These are phyloP conservation scores for Mortierella polycephala DNA, from an alignment of 371 early-diverging fungal species.

Conservation along the genomic window DNA sequence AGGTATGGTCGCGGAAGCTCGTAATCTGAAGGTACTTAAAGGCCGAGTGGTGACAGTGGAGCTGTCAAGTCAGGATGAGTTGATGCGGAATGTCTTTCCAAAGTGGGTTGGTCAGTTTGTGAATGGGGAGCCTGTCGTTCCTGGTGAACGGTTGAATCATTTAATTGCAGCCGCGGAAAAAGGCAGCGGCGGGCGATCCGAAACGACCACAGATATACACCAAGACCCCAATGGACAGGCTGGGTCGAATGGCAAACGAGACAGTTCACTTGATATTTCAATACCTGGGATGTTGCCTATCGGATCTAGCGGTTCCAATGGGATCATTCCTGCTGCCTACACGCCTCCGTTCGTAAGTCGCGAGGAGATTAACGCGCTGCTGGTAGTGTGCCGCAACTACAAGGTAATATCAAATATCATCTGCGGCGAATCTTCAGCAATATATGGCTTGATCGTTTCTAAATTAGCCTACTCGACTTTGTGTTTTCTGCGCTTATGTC, in stretches of 20 bases:
- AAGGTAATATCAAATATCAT: constrained; percentile 58
- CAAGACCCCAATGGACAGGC: too few species aligned
- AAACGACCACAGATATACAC: too few species aligned
- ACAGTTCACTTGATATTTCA: too few species aligned
- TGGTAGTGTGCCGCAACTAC: constrained; percentile 79
- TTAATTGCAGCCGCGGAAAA: neutral
- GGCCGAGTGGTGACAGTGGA: constrained; percentile 72
- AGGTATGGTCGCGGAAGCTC: constrained; percentile 64
- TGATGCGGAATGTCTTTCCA: constrained; percentile 73
- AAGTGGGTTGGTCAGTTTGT: constrained; percentile 71
- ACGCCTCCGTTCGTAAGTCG: constrained; percentile 75
- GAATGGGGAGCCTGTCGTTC: constrained; percentile 59
- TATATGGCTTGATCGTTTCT: neutral
- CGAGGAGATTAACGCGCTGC: constrained; percentile 77
- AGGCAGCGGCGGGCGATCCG: neutral
- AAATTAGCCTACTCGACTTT: neutral
- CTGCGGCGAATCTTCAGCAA: neutral
- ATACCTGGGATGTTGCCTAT: too few species aligned
- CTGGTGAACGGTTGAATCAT: constrained; percentile 3
- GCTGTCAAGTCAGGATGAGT: constrained; percentile 73
- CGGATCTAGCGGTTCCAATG: neutral
- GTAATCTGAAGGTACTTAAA: constrained; percentile 68
- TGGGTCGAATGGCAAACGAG: too few species aligned
- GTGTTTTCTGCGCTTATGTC: neutral
- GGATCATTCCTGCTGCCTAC: constrained; percentile 43